Evolutionary conservation across 768 basidiomycete species (phyloP).

Genomic region (Mycena floridula): DNA sequence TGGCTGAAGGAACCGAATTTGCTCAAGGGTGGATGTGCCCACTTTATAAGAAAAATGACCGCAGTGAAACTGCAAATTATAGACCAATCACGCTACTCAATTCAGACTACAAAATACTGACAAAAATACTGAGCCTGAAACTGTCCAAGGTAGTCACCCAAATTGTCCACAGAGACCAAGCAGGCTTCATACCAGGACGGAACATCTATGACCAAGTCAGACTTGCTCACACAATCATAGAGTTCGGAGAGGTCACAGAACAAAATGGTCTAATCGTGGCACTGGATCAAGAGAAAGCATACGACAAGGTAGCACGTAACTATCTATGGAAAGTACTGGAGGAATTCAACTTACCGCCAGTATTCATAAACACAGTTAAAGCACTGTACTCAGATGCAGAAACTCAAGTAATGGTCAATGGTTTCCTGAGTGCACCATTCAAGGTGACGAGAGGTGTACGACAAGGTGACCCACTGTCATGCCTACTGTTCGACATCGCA

Average conservation of each 20-base stretch:
- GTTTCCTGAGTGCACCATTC: constrained; percentile 8
- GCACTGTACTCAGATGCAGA: constrained; percentile 10
- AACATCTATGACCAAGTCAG: no score
- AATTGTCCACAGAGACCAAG: constrained; percentile 17
- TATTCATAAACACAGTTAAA: constrained; percentile 9
- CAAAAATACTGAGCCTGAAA: constrained; percentile 12
- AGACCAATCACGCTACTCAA: constrained; percentile 17
- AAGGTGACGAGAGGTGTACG: constrained; percentile 8
- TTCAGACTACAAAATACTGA: constrained; percentile 25
- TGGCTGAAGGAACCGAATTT: constrained; percentile 2
- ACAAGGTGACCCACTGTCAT: constrained; percentile 26
- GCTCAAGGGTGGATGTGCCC: constrained; percentile 15
- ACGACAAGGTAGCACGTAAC: constrained; percentile 11
- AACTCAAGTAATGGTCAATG: constrained; percentile 12
- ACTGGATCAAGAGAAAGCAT: neutral
- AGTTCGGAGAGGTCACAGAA: no score
- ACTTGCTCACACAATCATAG: no score
- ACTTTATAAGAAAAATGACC: constrained; percentile 3
- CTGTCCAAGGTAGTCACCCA: constrained; percentile 1
- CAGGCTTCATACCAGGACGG: constrained; percentile 20
- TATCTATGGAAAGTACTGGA: constrained; percentile 9
- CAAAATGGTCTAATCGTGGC: constrained; percentile 8
- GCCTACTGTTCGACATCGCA: constrained; percentile 24
- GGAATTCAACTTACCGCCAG: constrained; percentile 7
- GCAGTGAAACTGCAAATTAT: constrained; percentile 12